A percentile compares a stretch with the other conserved stretches of the same genome.
Conservation (phyloP, 2,329 filamentous ascomycete genomes). For the Colletotrichum tropicicola region DNA sequence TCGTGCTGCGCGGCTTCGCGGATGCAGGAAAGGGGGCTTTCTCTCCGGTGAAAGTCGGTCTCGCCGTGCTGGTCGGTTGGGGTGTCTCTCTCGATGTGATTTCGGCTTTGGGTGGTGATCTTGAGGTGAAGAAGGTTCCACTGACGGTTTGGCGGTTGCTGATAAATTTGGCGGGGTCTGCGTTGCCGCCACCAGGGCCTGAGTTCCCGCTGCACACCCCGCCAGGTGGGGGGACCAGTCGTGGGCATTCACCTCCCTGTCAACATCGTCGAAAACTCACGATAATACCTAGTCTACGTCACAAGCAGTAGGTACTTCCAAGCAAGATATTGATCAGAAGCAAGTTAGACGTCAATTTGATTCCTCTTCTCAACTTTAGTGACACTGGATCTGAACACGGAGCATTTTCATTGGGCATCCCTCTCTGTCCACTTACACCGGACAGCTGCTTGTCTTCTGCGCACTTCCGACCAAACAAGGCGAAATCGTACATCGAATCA, state of each 20-base stretch:
- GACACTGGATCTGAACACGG: too few species aligned
- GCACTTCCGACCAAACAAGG: too few species aligned
- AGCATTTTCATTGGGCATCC: too few species aligned
- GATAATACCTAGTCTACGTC: too few species aligned
- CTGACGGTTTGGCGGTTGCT: constrained; percentile 23
- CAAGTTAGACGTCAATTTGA: too few species aligned
- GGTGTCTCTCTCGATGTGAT: background rate
- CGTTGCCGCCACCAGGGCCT: constrained; percentile 3
- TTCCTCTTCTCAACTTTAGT: too few species aligned
- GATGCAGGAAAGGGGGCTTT: background rate
- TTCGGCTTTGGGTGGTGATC: background rate
- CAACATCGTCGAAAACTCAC: too few species aligned
- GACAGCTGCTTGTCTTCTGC: too few species aligned
- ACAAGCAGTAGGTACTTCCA: too few species aligned
- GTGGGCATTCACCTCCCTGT: background rate
- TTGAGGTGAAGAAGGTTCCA: constrained; percentile 14
- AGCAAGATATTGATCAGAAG: too few species aligned
- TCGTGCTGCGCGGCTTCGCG: background rate
- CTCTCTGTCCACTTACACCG: too few species aligned
- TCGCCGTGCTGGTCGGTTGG: background rate
- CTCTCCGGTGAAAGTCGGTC: background rate
- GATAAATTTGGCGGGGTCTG: constrained; percentile 31
- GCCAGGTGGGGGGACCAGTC: background rate
- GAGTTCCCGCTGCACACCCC: constrained; percentile 22
- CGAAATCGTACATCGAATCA: too few species aligned